Percentiles rank a stretch among this genome's conserved stretches.
Conservation (phyloP, 495 filamentous ascomycete genomes). For the Daldinia loculata region DNA sequence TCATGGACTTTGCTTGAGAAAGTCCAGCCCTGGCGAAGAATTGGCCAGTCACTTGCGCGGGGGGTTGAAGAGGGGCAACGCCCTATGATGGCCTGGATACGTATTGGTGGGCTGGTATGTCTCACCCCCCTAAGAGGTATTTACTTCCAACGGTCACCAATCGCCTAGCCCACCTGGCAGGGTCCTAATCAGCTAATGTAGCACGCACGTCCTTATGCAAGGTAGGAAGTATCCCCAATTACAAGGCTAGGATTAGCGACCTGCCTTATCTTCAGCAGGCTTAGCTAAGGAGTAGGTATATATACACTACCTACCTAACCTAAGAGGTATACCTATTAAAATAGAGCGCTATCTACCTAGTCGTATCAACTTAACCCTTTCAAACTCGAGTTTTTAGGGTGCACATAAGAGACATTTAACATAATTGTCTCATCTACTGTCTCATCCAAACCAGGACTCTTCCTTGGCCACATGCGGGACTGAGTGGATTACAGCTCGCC, state of each 20-base stretch:
- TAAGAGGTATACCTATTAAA: neutral
- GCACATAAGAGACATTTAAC: constrained; percentile 3
- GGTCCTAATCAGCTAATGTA: constrained; percentile 1
- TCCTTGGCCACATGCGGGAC: constrained; percentile 25
- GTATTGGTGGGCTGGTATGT: neutral
- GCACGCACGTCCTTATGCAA: neutral
- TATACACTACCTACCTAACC: too few species aligned
- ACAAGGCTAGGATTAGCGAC: neutral
- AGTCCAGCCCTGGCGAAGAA: constrained; percentile 3
- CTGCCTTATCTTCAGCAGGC: neutral
- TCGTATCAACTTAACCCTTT: neutral
- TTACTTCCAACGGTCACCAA: neutral
- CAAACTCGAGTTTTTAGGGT: neutral
- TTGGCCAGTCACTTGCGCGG: constrained; percentile 9
- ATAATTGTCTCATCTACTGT: neutral
- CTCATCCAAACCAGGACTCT: constrained; percentile 5
- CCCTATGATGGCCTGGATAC: neutral
- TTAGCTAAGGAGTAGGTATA: neutral
- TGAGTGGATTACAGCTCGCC: constrained; percentile 21
- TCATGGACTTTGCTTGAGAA: constrained; percentile 9
- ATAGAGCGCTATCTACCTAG: neutral
- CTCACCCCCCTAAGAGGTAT: neutral
- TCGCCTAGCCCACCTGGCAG: neutral
- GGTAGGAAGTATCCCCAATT: neutral
- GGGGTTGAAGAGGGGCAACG: constrained; percentile 9